phyloP scores from a whole-genome alignment of 2,329 filamentous ascomycete species.

The Nigrograna mackinnonii region DNA sequence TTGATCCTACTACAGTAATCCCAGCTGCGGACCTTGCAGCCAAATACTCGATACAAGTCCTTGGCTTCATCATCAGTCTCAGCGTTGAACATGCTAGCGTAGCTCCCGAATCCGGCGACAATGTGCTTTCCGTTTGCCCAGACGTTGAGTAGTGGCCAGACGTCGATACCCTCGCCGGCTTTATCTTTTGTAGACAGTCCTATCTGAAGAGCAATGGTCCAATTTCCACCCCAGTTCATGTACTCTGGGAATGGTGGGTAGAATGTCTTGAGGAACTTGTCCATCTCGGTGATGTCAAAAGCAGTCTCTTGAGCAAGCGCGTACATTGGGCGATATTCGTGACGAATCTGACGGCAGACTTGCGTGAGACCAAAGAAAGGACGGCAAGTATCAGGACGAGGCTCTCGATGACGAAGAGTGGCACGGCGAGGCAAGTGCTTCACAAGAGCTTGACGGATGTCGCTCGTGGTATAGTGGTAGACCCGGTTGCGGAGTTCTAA shows the following conservation, averaged over 20 bases:
- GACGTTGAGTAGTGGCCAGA: conserved; percentile 23
- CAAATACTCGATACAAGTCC: conserved; percentile 36
- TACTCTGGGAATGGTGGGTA: conserved; percentile 8
- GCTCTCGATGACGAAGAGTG: conserved; percentile 25
- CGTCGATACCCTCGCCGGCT: conserved; percentile 17
- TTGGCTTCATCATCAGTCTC: conserved; percentile 33
- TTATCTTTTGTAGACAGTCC: conserved; percentile 15
- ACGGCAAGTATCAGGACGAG: conserved; percentile 22
- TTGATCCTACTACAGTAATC: conserved; percentile 25
- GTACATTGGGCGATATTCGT: conserved; percentile 27
- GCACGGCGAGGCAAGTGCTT: conserved; percentile 27
- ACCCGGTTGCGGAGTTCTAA: conserved; percentile 33
- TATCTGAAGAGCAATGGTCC: conserved; percentile 28
- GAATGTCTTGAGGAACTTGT: conserved; percentile 22
- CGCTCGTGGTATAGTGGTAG: conserved; percentile 16
- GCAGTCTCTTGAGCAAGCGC: conserved; percentile 27
- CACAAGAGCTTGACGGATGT: conserved; percentile 23
- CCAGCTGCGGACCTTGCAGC: conserved; percentile 21
- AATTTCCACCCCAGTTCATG: conserved; percentile 15
- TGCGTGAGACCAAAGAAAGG: conserved; percentile 29
- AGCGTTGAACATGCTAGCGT: conserved; percentile 16
- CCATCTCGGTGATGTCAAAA: conserved; percentile 24
- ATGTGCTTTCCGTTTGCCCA: conserved; percentile 33
- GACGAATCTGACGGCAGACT: conserved; percentile 25
- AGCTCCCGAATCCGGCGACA: conserved; percentile 32